Evolutionary conservation across 306 rosid species (phyloP), one percentile per base, ranked within the genome.

Genomic region (Biancaea sappan): DNA sequence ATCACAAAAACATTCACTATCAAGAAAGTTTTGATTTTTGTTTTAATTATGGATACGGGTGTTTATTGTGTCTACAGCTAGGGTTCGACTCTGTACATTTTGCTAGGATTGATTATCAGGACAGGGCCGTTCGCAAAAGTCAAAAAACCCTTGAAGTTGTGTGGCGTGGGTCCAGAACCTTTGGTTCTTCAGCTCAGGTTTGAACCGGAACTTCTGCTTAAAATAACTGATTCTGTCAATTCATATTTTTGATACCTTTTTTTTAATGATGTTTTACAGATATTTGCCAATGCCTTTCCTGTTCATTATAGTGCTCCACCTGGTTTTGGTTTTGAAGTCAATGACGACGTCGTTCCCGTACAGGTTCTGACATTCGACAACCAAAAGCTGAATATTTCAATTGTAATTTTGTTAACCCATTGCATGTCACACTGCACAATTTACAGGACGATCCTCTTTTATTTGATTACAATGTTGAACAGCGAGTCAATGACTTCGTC

Each of bases 61-160:
- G 25, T 48, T 34, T 51, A 18, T 19, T 81, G 57, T 15, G 41
- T 56, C 32, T 82, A 80, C 89, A 94, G 98, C 79, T 91, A 41
- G 98, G 98, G 12, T 94, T 94, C 79, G 98, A 94, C 41, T 94
- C 98, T 7, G 86, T 94, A 8, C 98, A 94, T 83, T 94, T 94
- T 40, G 98, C 98, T 15, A 86, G 98, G 72, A 82, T 94, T 82
- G 98, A 94, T 82, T 91, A 85, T 75, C 94, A 88, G 73, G 98
- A 94, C 69, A 84, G 96, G 83, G 92, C 86, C 28, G 79, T 84
- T 69, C 88, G 98, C 43, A 91, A 77, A 80, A 78, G 1, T 43
- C 89, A 89, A 3, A 94, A 94, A 59, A 77, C 97, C 40, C 96
- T 94, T 46, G 98, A 94, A 86, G 97, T 94, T 69, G 82, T 94